Percentiles rank a stretch among this genome's conserved stretches.
phyloP scores from a whole-genome alignment of 139 green algal genomes.

The Picocystis salinarum region DNA sequence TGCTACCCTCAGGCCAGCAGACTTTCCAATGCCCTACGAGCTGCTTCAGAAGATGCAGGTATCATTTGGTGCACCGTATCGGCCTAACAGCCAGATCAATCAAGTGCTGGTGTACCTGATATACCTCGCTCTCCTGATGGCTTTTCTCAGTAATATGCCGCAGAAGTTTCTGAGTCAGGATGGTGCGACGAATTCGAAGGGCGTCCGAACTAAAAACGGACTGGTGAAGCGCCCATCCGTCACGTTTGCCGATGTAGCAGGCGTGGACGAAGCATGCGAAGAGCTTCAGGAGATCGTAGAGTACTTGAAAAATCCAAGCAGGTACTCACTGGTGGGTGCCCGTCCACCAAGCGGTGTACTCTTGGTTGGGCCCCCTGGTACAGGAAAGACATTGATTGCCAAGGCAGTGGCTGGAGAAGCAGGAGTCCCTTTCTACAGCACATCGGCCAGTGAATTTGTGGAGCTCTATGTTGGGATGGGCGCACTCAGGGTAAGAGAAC shows the following conservation, averaged over 20 bases:
- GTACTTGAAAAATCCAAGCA: neutral
- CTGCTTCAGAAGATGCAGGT: too few species aligned
- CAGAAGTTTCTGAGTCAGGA: too few species aligned
- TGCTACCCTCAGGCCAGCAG: too few species aligned
- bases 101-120: too few species aligned
- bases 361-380: neutral
- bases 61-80: too few species aligned
- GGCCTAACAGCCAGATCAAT: too few species aligned
- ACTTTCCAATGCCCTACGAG: too few species aligned
- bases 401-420: constrained; percentile 3
- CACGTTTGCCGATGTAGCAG: constrained; percentile 35
- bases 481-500: constrained; percentile 51
- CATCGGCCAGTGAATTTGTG: constrained; percentile 3
- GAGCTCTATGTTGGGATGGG: constrained; percentile 87
- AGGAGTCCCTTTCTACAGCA: constrained; percentile 4
- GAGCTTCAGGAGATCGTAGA: constrained; percentile 48
- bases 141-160: too few species aligned
- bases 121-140: too few species aligned
- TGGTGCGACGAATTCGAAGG: too few species aligned
- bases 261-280: constrained; percentile 64
- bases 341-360: neutral
- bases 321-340: neutral
- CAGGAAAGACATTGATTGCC: constrained; percentile 1
- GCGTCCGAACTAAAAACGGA: too few species aligned
- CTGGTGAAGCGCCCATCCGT: too few species aligned